phyloP scores from a whole-genome alignment of 2,329 filamentous ascomycete species.

The Aspergillus chevalieri region DNA sequence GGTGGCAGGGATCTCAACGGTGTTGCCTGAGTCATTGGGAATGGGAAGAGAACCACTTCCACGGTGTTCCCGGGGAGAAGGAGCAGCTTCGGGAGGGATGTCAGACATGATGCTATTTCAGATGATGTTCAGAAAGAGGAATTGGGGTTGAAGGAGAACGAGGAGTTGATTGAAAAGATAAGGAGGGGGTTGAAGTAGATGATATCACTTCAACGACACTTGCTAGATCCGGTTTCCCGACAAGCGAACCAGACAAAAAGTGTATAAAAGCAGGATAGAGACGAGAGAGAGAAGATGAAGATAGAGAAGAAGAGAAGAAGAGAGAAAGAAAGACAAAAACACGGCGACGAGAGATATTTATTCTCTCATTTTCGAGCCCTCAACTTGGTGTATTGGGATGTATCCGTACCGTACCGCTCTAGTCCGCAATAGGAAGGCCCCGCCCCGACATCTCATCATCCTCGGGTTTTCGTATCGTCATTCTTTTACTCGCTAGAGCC shows the following conservation, averaged over 20 bases:
- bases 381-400: no score
- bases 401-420: no score
- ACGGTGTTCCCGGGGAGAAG: constrained; percentile 23
- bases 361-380: no score
- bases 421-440: no score
- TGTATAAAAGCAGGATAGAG: not conserved
- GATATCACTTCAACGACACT: constrained; percentile 11
- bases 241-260: not conserved
- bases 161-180: constrained; percentile 9
- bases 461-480: not conserved
- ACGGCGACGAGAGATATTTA: no score
- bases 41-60: constrained; percentile 30
- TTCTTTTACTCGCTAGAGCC: not conserved
- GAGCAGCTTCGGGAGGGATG: constrained; percentile 38
- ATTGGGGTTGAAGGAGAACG: constrained; percentile 47
- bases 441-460: no score
- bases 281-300: not conserved
- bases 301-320: not conserved
- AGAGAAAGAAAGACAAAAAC: no score
- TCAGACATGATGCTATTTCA: constrained; percentile 31
- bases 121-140: constrained; percentile 52
- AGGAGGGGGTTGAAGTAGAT: constrained; percentile 6
- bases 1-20: constrained; percentile 65
- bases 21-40: constrained; percentile 43
- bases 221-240: not conserved